Evolutionary conservation across 2,329 filamentous ascomycete species (phyloP).

Genomic region (Pseudocercospora fijiensis): DNA sequence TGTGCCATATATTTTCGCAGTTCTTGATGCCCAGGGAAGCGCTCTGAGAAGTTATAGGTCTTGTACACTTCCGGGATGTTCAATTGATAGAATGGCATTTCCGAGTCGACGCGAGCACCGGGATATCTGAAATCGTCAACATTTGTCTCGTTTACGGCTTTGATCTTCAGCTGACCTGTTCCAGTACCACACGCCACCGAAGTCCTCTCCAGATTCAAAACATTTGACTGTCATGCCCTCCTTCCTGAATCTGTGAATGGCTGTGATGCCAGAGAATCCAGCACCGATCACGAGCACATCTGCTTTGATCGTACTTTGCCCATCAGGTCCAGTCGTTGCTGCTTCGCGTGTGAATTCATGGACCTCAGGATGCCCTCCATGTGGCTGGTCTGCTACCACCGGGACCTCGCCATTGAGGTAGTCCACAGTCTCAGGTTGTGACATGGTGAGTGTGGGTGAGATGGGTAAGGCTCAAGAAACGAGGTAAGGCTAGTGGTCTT

Average conservation of each 20-base stretch:
- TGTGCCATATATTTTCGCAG: constrained; percentile 60
- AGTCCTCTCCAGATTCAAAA: constrained; percentile 39
- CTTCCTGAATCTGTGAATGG: constrained; percentile 39
- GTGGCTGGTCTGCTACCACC: constrained; percentile 9
- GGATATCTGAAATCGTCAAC: constrained; percentile 31
- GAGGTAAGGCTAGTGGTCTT: background rate
- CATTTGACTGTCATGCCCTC: constrained; percentile 37
- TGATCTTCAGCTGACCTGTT: constrained; percentile 32
- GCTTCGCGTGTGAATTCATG: constrained; percentile 17
- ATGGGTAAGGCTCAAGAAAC: background rate
- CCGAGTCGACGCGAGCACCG: constrained; percentile 51
- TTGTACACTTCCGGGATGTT: constrained; percentile 48
- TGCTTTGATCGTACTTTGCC: constrained; percentile 13
- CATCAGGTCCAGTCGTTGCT: background rate
- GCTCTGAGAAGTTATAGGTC: constrained; percentile 55
- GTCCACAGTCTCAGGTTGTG: constrained; percentile 9
- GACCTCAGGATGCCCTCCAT: constrained; percentile 14
- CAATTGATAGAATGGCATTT: constrained; percentile 50
- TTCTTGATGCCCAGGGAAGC: constrained; percentile 41
- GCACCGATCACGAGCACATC: constrained; percentile 41
- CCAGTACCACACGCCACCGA: constrained; percentile 44
- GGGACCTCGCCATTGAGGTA: constrained; percentile 22
- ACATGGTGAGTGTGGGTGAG: background rate
- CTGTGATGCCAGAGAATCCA: constrained; percentile 45
- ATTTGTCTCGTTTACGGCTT: constrained; percentile 13